Evolutionary conservation across 805 yeast genomes (phyloP), one percentile per base, ranked within the genome.

Genomic region (Cyberlindnera euphorbiiphila): DNA sequence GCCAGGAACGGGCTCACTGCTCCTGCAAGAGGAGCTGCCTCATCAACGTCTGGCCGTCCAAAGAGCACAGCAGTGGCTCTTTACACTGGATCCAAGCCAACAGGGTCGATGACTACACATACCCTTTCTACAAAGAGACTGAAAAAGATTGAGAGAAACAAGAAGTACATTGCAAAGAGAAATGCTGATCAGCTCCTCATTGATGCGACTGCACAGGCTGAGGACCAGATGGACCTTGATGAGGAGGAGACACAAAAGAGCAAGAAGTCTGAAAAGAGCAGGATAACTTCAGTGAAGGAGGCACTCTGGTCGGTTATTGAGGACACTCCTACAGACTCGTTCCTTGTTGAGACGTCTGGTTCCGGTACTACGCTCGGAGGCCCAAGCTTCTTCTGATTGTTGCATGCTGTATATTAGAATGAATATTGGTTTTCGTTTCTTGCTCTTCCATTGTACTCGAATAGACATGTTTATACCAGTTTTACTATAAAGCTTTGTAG

Each of bases 291-390:
- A 41, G 71, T 81, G 34, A 79, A 81, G 62, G 71, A 71, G 29
- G 83, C 86, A 6, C 69, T 84, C 23, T 82, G 89, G 86, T 67
- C 74, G 2, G 81, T 78, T n/a, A 69, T 82, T 26, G 85, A 77
- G 38, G 84, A 78, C 54, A 63, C 67, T 21, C 66, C 74, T 5
- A 59, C 70, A 25, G 66, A 66, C 23, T 69, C 70, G 14, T 61
- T 76, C 42, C 61, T 66, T 22, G 58, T 69, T 31, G 59, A 65
- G 19, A 49, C 64, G 9, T 60, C 68, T 18, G 85, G 86, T 25
- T 76, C 78, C 55, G 96, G 96, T 41, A 88, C 96, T 23, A 82
- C 94, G 10, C 62, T 88, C 47, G 96, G 96, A 28, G 78, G 81
- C 21, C 88, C 87, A 60, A 30, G 30, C 20, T 36, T 36, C 34